Base-by-base conservation (phyloP, 768 basidiomycete genomes). In the Asterophora parasitica region DNA sequence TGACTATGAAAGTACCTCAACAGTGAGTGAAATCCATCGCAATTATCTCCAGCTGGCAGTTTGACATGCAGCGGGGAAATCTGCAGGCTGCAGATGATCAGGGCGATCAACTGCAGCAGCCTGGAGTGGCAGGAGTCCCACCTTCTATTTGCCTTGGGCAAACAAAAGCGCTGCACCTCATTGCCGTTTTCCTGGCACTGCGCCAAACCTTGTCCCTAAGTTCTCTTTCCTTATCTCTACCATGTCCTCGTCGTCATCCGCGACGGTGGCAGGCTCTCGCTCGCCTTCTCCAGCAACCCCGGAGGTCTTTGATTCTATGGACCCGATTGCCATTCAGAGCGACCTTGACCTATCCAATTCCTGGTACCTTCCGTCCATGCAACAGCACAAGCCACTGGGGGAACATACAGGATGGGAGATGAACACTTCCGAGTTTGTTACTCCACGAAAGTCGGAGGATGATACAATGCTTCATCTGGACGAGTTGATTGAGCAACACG, bases 221-320 rank as follows among this genome's bases (percentile, higher is more conserved):
- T 23, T 7, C 48, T 46, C 26, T 33, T 26, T 13, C 31, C 27
- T 50, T 43, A 23, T 48, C 37, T 43, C 27, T 38, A 34, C 33
- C 61, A 82, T 82, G 82, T 81, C 82, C 53, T 76, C 81, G 52
- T 76, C 81, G 50, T 77, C 82, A 57, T 75, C 82, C 10, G 65
- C 74, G 34, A 72, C 79, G 15, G 73, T 73, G 23, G 66, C 71
- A 50, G 71, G 69, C 59, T 85, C 87, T 45, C 82, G 87, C 37
- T 87, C 86, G 4, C 76, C 84, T 1, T 88, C 87, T 0, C 87
- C 87, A 5, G 65, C 72, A 38, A 88, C 85, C 0, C 85, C 87
- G 44, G 83, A 83, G 42, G 66, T 79, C 0, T 75, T 76, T 11
- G 82, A 86, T 58, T 65, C 67, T n/a, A 60, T 73, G 0, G 75